Base-by-base conservation (phyloP, 495 filamentous ascomycete genomes). In the Xylaria curta region DNA sequence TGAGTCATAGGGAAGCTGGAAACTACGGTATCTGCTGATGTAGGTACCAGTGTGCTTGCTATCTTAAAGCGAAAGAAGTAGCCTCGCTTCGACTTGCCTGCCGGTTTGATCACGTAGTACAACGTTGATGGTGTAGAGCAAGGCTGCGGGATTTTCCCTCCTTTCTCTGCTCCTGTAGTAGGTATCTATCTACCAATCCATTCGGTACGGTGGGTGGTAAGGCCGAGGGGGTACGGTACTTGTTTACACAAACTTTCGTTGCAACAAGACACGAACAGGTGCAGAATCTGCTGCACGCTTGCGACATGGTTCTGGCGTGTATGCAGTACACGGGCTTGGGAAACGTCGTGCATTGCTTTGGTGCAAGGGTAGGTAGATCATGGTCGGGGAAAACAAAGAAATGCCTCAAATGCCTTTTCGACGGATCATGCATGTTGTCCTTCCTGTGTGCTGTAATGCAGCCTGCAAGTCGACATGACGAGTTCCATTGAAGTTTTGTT, bases 331-430 rank as follows among this genome's bases (percentile, higher is more conserved):
- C 40, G 40, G 40, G 1, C 62, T 31, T 26, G 26, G 28, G 60
- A 47, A 38, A 65, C 42, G 10, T 65, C 38, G 40, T 47, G 47
- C 65, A 67, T 67, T 31, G 49, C 24, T 1, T 26, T 24, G 8
- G 26, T 66, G 36, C 47, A 67, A 56, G 49, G 47, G 36, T 54
- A 15, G 46, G 46, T 49, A n/a, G 28, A 42, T 33, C 62, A 33
- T 21, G 33, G 42, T 31, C 49, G 10, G 46, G 49, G 65, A 31
- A 44, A 38, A 56, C 33, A 56, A 67, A 67, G 65, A 67, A 67
- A 67, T 67, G 49, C 65, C 65, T 67, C 65, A 67, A 67, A 56
- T n/a, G n/a, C 9, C 26, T 46, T 53, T 31, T 66, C 38, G 21
- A 51, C 62, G 62, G 44, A 42, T 36, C 40, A 15, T 65, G 62